These are phyloP conservation scores for Nannochloropsis oceanica DNA, from an alignment of 108 stramenopile genomes.

Conservation along the genomic window DNA sequence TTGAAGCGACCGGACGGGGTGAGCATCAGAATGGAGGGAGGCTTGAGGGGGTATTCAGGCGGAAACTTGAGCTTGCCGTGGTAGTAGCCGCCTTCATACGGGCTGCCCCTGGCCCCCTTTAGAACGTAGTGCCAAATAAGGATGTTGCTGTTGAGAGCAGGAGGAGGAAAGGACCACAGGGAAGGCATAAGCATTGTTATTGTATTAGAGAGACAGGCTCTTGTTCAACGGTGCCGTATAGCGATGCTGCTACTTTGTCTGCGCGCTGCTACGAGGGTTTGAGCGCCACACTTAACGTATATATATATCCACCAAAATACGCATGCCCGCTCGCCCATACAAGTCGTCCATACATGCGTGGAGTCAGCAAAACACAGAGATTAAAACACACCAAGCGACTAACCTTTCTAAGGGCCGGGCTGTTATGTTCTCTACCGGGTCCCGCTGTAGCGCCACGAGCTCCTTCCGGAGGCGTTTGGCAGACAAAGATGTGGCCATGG, in stretches of 20 bases:
- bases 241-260: too few species aligned
- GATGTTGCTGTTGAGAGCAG: neutral
- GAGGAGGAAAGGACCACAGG: too few species aligned
- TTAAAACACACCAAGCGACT: neutral
- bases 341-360: neutral
- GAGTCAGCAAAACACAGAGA: neutral
- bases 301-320: too few species aligned
- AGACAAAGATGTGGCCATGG: conserved; percentile 18
- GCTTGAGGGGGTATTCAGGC: conserved; percentile 73
- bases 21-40: conserved; percentile 80
- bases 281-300: too few species aligned
- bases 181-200: too few species aligned
- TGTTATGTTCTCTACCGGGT: conserved; percentile 43
- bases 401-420: neutral
- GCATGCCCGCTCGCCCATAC: conserved; percentile 4
- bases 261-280: too few species aligned
- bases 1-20: conserved; percentile 53
- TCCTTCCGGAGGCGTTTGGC: conserved; percentile 33
- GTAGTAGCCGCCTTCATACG: conserved; percentile 50
- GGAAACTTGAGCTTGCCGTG: conserved; percentile 45
- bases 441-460: conserved; percentile 29
- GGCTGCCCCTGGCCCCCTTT: conserved; percentile 26
- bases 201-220: too few species aligned
- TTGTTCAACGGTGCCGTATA: too few species aligned
- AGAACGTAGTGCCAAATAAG: conserved; percentile 88